Evolutionary conservation across 305 asterid genomes (phyloP).

Genomic region (Rubia tinctorum): DNA sequence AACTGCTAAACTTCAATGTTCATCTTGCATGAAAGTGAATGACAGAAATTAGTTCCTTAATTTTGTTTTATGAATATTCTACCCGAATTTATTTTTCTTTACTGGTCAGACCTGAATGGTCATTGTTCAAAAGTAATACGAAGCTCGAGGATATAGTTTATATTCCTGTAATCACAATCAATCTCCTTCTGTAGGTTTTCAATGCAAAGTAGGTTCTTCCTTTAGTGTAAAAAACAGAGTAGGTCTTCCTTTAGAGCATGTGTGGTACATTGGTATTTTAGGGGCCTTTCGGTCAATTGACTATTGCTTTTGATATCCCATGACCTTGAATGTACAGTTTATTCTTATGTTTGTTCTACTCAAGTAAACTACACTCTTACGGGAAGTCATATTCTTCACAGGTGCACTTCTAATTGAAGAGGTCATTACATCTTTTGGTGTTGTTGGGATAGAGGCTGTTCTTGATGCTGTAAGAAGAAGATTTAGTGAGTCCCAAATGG

Average conservation of each 20-base stretch:
- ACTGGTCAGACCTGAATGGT: too few species aligned
- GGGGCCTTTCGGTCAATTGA: neutral
- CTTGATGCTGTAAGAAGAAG: constrained; percentile 68
- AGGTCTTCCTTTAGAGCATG: neutral
- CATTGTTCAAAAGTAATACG: too few species aligned
- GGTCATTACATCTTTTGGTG: constrained; percentile 57
- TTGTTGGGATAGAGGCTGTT: constrained; percentile 75
- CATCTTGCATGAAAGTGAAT: too few species aligned
- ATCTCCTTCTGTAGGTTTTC: too few species aligned
- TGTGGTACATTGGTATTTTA: neutral
- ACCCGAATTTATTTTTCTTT: too few species aligned
- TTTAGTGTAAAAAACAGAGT: neutral
- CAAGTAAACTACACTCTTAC: constrained; percentile 5
- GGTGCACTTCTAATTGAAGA: constrained; percentile 87
- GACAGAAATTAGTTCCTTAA: too few species aligned
- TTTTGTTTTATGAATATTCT: too few species aligned
- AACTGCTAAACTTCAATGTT: too few species aligned
- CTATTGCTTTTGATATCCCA: neutral
- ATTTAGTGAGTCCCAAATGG: constrained; percentile 74
- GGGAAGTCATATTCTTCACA: constrained; percentile 29
- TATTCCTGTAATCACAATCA: too few species aligned
- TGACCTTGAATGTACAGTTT: neutral
- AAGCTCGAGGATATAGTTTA: too few species aligned
- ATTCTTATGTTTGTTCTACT: constrained; percentile 2
- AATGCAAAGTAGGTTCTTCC: too few species aligned